Evolutionary conservation across 2,329 filamentous ascomycete genomes (phyloP).

Genomic region (Cladosporium sphaerospermum): DNA sequence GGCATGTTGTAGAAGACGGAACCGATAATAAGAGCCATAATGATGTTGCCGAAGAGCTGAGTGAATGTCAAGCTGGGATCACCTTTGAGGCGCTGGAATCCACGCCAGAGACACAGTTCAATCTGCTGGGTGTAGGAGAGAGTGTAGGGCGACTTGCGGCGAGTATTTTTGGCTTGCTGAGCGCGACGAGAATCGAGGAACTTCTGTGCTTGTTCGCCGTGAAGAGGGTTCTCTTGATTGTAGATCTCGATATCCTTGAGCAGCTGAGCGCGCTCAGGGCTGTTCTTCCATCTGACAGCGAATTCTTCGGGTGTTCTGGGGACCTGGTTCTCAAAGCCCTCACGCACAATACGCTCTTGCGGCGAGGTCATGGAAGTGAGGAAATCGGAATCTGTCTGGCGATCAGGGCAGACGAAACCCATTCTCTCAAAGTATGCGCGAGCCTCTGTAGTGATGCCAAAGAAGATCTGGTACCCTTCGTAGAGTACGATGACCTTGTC

Average conservation of each 20-base stretch:
- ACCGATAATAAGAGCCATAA: constrained; percentile 70
- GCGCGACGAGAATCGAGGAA: constrained; percentile 42
- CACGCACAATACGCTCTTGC: constrained; percentile 40
- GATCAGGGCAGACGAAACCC: constrained; percentile 64
- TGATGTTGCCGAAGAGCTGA: constrained; percentile 63
- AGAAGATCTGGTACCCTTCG: constrained; percentile 66
- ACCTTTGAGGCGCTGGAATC: constrained; percentile 67
- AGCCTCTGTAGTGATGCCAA: constrained; percentile 57
- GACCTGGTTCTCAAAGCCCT: constrained; percentile 40
- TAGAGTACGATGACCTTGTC: constrained; percentile 65
- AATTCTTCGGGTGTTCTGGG: constrained; percentile 47
- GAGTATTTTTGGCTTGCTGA: constrained; percentile 44
- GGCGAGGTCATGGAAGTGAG: constrained; percentile 64
- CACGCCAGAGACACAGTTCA: constrained; percentile 71
- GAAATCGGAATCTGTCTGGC: constrained; percentile 71
- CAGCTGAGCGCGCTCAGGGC: constrained; percentile 41
- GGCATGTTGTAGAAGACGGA: constrained; percentile 76
- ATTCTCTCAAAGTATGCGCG: constrained; percentile 64
- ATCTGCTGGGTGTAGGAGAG: constrained; percentile 72
- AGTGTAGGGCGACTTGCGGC: constrained; percentile 72
- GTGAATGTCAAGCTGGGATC: constrained; percentile 70
- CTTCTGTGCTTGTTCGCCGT: constrained; percentile 39
- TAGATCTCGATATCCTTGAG: constrained; percentile 42
- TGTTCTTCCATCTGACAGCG: constrained; percentile 49
- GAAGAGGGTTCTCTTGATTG: constrained; percentile 39